Evolutionary conservation across 306 rosid genomes (phyloP), one percentile per base, ranked within the genome.

Genomic region (Albizia julibrissin): DNA sequence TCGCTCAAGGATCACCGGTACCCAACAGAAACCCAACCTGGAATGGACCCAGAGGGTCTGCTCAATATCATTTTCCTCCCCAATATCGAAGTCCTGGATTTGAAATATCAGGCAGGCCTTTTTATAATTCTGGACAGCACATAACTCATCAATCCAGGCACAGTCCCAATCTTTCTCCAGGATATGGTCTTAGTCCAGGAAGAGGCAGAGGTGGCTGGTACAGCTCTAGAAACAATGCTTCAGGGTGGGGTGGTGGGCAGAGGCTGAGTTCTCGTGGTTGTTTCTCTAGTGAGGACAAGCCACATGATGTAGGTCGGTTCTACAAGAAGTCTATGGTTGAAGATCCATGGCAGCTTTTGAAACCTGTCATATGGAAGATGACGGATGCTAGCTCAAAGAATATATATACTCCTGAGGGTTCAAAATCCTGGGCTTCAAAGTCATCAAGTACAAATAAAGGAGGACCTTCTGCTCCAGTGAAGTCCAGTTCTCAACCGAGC

Each of bases 281-380:
- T 68, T 27, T 11, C 85, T 79, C 82, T 56, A 34, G 83, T 15
- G 54, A 26, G 29, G 83, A 81, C 71, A 76, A 80, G 80, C 42
- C 74, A 54, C 40, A 4, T 43, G 86, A 83, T 72, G 85, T 82
- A 0, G 88, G 79, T 69, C 79, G 34, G 74, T 90, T 89, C 83
- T 93, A 83, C 84, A 74, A 86, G 69, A 68, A 76, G 10, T 93
- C 98, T 81, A 95, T 95, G 99, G 81, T 95, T 49, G 98, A 91
- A 82, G 98, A 95, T 86, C 98, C 99, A 2, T 95, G 98, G 99
- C 84, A 87, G 85, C 74, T 50, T 87, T 72, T 89, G 83, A 59
- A 87, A 74, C 97, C 97, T 72, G 82, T 84, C 26, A 27, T 81
- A 37, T 88, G 93, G 94, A 88, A 75, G 61, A 77, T 79, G n/a